Evolutionary conservation across 306 rosid species (phyloP), one percentile per base, ranked within the genome.

Genomic region (Hylodesmum podocarpum): DNA sequence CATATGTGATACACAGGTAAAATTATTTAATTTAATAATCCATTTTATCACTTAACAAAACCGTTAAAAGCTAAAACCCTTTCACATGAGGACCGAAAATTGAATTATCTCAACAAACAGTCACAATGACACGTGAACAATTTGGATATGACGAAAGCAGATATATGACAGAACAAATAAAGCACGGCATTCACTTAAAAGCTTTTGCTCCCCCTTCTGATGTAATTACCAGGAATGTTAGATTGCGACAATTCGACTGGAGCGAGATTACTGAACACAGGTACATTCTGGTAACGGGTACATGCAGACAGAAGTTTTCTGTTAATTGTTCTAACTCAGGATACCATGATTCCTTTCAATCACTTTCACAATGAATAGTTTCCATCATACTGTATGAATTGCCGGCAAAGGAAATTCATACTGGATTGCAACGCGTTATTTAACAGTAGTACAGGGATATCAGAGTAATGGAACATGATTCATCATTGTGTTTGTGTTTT

Each of bases 201-300:
- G n/a, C n/a, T n/a, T n/a, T n/a, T n/a, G n/a, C 43, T 47, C 72
- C 53, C 46, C 71, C 54, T 33, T 28, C 62, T n/a, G 44, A 58
- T 40, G 50, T 14, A n/a, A n/a, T n/a, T 22, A 21, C 70, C 55
- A 34, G 28, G 90, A 54, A 58, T 63, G 57, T 22, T 8, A 40
- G 59, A 72, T 50, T 72, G 50, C 18, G 78, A 74, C 80, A 27
- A 55, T 68, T 79, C 61, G 65, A 64, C 66, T 40, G 59, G 51
- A 47, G 2, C 47, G 87, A 50, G 82, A 77, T 58, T 78, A 84
- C 66, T 87, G 91, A 39, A 88, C 82, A 76, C 96, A 90, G 73
- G 92, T 76, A 62, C 94, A 90, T 76, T 92, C 94, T 0, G 96
- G 94, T 43, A 92, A 82, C 4, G 96, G 97, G 80, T 87, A 88